phyloP scores from a whole-genome alignment of 2,329 filamentous ascomycete genomes.

The Pseudogymnoascus verrucosus region DNA sequence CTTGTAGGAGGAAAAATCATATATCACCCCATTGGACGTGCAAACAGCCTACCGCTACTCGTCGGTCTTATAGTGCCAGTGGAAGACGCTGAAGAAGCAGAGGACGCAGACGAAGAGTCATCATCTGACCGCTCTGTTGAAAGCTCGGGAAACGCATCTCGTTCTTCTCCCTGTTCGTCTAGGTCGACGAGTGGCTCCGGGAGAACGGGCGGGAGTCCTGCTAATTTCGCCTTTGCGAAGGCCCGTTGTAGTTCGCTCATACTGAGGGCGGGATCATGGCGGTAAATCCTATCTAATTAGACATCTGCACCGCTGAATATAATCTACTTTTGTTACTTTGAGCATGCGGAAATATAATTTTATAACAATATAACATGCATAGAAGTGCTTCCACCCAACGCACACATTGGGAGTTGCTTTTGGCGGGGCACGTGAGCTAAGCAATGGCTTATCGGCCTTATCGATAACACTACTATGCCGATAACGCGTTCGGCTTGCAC shows the following conservation, averaged over 20 bases:
- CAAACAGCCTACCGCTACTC: slow-evolving; percentile 64
- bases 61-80: slow-evolving; percentile 86
- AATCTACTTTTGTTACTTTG: background rate
- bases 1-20: slow-evolving; percentile 8
- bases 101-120: slow-evolving; percentile 64
- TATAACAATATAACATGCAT: background rate
- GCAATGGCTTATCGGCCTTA: background rate
- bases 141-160: slow-evolving; percentile 33
- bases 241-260: slow-evolving; percentile 80
- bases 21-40: slow-evolving; percentile 55
- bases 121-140: slow-evolving; percentile 38
- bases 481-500: background rate
- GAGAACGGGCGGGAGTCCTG: slow-evolving; percentile 50
- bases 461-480: background rate
- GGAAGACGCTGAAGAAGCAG: slow-evolving; percentile 80
- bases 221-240: slow-evolving; percentile 69
- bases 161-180: slow-evolving; percentile 43
- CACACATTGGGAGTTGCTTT: background rate
- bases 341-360: background rate
- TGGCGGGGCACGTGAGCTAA: slow-evolving; percentile 3
- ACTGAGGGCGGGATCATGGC: slow-evolving; percentile 16
- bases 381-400: background rate
- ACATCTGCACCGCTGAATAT: background rate
- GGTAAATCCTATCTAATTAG: background rate
- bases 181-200: slow-evolving; percentile 42